A percentile compares a stretch with the other conserved stretches of the same genome.
These are phyloP conservation scores for Pythium guiyangense DNA, from an alignment of 352 stramenopile genomes.

Conservation along the genomic window DNA sequence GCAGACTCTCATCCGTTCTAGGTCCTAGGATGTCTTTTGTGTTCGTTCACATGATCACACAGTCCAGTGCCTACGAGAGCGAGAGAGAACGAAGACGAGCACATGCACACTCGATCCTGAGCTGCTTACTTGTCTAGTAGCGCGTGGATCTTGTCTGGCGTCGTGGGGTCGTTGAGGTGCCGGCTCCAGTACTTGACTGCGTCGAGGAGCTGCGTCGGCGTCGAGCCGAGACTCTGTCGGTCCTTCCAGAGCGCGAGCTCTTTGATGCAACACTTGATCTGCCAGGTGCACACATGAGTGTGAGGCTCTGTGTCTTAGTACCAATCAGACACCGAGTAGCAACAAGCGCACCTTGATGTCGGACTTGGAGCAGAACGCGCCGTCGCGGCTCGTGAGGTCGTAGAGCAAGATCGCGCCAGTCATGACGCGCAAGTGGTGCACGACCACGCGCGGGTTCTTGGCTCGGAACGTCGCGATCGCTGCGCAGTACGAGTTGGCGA, in stretches of 20 bases:
- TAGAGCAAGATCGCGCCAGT: conserved; percentile 54
- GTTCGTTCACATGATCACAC: too few relatives aligned
- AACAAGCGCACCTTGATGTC: conserved; percentile 38
- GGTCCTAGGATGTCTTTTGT: too few relatives aligned
- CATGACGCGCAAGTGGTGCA: conserved; percentile 50
- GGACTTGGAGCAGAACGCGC: conserved; percentile 47
- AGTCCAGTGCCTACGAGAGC: too few relatives aligned
- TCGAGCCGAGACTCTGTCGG: conserved; percentile 14
- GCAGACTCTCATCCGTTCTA: too few relatives aligned
- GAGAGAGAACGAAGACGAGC: neutral
- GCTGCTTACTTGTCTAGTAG: conserved; percentile 25
- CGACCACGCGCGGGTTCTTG: conserved; percentile 33
- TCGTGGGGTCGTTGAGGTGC: conserved; percentile 45
- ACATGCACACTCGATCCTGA: conserved; percentile 4
- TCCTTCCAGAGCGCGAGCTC: conserved; percentile 36
- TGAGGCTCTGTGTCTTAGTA: neutral
- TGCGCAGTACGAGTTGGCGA: conserved; percentile 44
- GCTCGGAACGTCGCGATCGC: conserved; percentile 23
- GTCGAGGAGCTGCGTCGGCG: conserved; percentile 35
- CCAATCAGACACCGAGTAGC: neutral
- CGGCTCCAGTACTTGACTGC: conserved; percentile 50
- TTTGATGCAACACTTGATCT: conserved; percentile 62
- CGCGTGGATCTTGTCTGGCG: conserved; percentile 37
- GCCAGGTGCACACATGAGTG: neutral
- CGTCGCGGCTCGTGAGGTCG: conserved; percentile 41